These are phyloP conservation scores for Carex myosuroides DNA, from an alignment of 176 grass and related monocot genomes.

Conservation along the genomic window DNA sequence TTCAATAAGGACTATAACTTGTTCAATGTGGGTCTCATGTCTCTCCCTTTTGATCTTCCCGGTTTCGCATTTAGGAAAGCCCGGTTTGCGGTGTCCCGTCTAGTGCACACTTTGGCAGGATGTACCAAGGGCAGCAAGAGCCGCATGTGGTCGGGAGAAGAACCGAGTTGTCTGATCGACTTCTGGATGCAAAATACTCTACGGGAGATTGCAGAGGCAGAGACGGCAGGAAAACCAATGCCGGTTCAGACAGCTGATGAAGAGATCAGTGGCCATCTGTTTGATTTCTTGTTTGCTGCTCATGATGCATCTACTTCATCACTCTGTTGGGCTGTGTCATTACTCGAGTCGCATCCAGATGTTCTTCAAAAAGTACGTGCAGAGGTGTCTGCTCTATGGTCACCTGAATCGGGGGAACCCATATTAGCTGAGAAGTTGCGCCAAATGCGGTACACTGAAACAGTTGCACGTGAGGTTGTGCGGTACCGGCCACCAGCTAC, in stretches of 20 bases:
- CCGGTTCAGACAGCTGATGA: constrained; percentile 42
- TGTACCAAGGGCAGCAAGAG: constrained; percentile 52
- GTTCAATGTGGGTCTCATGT: constrained; percentile 80
- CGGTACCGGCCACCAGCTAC: constrained; percentile 66
- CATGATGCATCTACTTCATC: constrained; percentile 93
- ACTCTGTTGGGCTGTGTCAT: constrained; percentile 57
- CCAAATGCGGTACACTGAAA: constrained; percentile 70
- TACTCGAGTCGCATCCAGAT: constrained; percentile 71
- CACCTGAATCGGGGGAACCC: constrained; percentile 45
- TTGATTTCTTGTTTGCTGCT: constrained; percentile 89
- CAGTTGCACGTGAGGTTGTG: constrained; percentile 78
- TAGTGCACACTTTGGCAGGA: constrained; percentile 41
- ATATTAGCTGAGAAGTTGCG: constrained; percentile 47
- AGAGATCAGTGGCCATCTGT: constrained; percentile 52
- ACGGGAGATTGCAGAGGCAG: constrained; percentile 43
- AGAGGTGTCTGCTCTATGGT: constrained; percentile 48
- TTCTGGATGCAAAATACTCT: constrained; percentile 77
- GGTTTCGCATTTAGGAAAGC: constrained; percentile 76
- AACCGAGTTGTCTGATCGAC: constrained; percentile 71
- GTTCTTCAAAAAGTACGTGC: constrained; percentile 58
- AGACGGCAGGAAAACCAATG: not conserved
- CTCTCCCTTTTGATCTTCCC: constrained; percentile 71
- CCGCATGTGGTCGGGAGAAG: constrained; percentile 42
- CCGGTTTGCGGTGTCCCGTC: constrained; percentile 47
- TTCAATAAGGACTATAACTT: constrained; percentile 66